Evolutionary conservation across 345 rosid genomes (phyloP).

Genomic region (Murraya koenigii): DNA sequence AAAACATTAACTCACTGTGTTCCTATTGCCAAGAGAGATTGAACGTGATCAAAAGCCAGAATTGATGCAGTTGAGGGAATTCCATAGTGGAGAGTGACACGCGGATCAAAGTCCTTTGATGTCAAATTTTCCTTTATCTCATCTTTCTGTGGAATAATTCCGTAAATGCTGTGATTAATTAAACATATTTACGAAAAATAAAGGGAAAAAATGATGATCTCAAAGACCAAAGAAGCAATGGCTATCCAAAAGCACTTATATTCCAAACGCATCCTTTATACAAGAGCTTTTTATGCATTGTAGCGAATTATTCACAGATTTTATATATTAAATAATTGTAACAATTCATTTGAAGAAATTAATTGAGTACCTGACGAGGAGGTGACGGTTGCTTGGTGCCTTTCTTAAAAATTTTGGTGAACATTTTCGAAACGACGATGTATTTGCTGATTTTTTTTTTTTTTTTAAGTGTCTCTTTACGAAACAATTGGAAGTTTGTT

Average conservation of each 20-base stretch:
- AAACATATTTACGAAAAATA: neutral
- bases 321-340: neutral
- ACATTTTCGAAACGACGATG: constrained; percentile 37
- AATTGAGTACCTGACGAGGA: constrained; percentile 32
- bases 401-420: constrained; percentile 50
- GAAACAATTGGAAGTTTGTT: neutral
- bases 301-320: neutral
- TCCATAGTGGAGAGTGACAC: constrained; percentile 60
- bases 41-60: constrained; percentile 76
- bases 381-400: constrained; percentile 23
- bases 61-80: constrained; percentile 78
- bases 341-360: neutral
- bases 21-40: constrained; percentile 74
- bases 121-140: constrained; percentile 31
- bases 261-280: neutral
- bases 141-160: constrained; percentile 14
- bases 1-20: constrained; percentile 56
- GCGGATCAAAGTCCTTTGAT: constrained; percentile 51
- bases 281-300: neutral
- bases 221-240: neutral
- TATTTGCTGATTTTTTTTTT: constrained; percentile 9
- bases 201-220: neutral
- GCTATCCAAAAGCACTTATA: neutral
- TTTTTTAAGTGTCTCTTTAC: neutral
- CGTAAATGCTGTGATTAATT: neutral